Base-by-base conservation (phyloP, 441 rosid genomes). In the Cnidoscolus chayamansa region DNA sequence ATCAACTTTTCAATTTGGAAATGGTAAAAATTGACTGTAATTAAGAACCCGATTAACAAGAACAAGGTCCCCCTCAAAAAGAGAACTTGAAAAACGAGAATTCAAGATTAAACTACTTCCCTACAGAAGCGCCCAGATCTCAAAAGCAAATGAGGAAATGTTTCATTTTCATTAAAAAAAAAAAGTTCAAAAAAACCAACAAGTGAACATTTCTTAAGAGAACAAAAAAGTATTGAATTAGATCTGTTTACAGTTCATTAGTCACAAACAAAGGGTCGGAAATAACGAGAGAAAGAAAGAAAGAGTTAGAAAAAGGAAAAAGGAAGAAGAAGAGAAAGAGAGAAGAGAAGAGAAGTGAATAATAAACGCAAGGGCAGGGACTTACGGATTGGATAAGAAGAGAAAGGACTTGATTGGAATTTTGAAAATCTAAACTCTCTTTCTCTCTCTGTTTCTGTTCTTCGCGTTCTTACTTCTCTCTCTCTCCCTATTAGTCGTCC, bases 321-420 rank as follows among this genome's bases (percentile, higher is more conserved):
- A 40, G 6, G 45, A 40, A 40, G 45, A 40, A 40, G 45, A 40
- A 40, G 45, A 40, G 6, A 5, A 40, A 40, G 7, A 16, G 73
- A 48, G 43, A 3, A 5, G 6, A 40, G 7, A 37, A 37, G 45
- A 16, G 74, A 48, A 48, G 65, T 9, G 37, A 73, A 75, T 63
- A 69, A 81, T 51, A 78, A 25, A 74, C 58, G 45, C 50, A 67
- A 70, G 74, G 72, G 72, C 20, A 69, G 65, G 78, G 72, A 86
- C 92, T 86, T 87, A 88, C 93, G 73, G 90, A 86, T 83, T 81
- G 85, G 88, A 85, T 78, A 79, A 78, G 82, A 75, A 72, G 57
- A 51, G 71, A 56, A 67, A 63, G 78, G 76, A 51, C 58, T 57
- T 78, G 83, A 79, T 53, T 72, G 71, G 84, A 64, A 72, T 60